Percentiles rank a stretch among this genome's conserved stretches.
Conservation (phyloP, 257 asterid species). For the Henckelia pumila region DNA sequence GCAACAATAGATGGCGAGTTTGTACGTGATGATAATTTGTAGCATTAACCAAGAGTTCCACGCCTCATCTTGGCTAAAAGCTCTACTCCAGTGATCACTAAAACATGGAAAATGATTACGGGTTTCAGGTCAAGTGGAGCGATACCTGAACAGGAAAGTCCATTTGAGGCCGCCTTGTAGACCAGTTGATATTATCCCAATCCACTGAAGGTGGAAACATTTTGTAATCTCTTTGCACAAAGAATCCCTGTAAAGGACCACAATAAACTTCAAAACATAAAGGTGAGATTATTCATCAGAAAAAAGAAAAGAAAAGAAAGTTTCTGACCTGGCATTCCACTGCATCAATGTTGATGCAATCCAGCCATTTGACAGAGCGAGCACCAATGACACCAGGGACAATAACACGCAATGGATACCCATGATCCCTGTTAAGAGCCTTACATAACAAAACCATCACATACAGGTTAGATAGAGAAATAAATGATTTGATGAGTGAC, state of each 20-base stretch:
- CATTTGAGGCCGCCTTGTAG: conserved; percentile 85
- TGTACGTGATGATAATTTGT: neutral
- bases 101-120: conserved; percentile 6
- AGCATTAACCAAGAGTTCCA: neutral
- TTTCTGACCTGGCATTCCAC: conserved; percentile 80
- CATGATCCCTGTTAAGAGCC: conserved; percentile 96
- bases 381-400: conserved; percentile 99
- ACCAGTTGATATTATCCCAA: conserved; percentile 96
- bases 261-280: conserved; percentile 23
- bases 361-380: conserved; percentile 98
- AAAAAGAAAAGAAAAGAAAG: conserved; percentile 13
- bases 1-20: conserved; percentile 5
- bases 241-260: conserved; percentile 71
- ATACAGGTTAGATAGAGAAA: neutral
- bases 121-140: neutral
- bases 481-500: neutral
- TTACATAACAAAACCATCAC: conserved; percentile 28
- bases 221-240: conserved; percentile 94
- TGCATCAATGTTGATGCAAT: conserved; percentile 71
- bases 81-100: conserved; percentile 6
- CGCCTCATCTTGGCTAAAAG: neutral
- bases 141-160: conserved; percentile 95
- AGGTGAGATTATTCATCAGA: conserved; percentile 9
- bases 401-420: conserved; percentile 91
- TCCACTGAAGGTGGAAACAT: conserved; percentile 97